Evolutionary conservation across 345 rosid species (phyloP), one percentile per base, ranked within the genome.

Genomic region (Raphanus raphanistrum): DNA sequence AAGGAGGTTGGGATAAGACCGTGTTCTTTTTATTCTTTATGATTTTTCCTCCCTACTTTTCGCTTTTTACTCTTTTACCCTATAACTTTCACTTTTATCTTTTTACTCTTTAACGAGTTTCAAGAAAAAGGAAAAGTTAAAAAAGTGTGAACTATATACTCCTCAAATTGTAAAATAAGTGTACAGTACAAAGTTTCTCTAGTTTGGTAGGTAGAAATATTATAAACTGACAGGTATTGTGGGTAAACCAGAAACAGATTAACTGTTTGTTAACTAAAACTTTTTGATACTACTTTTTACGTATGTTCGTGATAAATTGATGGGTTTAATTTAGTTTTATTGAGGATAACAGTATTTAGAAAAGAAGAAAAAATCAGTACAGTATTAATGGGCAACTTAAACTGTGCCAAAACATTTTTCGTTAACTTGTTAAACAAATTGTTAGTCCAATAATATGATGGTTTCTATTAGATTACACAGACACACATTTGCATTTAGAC

Each of bases 101-200:
- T 66, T 78, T 31, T 25, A 31, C 43, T 58, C 77, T 77, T 77
- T 70, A 50, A 26, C 80, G n/a, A 63, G 21, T 63, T 76, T 76
- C 80, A 8, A 76, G 9, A 76, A 69, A 59, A 57, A 26, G 32
- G 1, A 2, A 43, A 17, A 45, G 2, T 6, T 6, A 28, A 15
- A 17, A 76, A 60, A 33, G 16, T 76, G 50, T 32, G 27, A 76
- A 31, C 80, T 61, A 48, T 32, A 36, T 16, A 28, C 25, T 33
- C 4, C 27, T 33, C 4, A 12, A 73, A 31, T 12, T 43, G 7
- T 27, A 17, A 41, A 41, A 41, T 6, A 63, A 32, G 25, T 12
- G n/a, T 64, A 64, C 13, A 57, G 66, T 66, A 29, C 28, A 55
- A 64, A 60, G 68, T 60, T 17, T 12, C 4, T n/a, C 13, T 25